These are phyloP conservation scores for Aspergillus texensis DNA, from an alignment of 2,329 filamentous ascomycete species.

Conservation along the genomic window DNA sequence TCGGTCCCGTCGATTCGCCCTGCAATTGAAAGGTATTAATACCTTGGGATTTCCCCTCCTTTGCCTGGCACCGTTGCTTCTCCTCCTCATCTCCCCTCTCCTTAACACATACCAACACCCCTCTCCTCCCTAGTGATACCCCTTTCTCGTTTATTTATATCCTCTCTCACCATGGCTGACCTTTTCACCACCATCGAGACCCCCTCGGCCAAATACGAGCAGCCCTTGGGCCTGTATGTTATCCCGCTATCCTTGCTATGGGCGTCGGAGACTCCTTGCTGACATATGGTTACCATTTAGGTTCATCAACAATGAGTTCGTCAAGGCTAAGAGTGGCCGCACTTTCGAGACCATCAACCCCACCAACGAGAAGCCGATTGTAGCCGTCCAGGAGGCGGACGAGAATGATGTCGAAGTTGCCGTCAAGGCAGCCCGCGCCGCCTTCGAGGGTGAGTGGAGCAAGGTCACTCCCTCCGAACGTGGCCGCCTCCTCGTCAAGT, in stretches of 20 bases:
- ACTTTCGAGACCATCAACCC: constrained; percentile 94
- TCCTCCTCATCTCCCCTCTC: not conserved
- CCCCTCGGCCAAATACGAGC: constrained; percentile 41
- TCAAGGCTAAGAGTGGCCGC: constrained; percentile 80
- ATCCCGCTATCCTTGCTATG: not conserved
- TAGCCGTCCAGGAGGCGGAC: constrained; percentile 78
- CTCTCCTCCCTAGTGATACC: constrained; percentile 11
- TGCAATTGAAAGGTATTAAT: not conserved
- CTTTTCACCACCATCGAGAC: constrained; percentile 40
- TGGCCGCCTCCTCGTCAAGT: constrained; percentile 69
- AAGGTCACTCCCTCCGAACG: constrained; percentile 70
- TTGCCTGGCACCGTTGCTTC: not conserved
- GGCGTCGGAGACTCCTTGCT: constrained; percentile 12
- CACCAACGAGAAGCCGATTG: constrained; percentile 80
- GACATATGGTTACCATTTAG: constrained; percentile 41
- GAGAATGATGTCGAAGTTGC: constrained; percentile 78
- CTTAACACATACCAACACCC: not conserved
- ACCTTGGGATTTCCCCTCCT: not conserved
- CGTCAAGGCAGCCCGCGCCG: constrained; percentile 81
- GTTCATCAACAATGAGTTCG: constrained; percentile 54
- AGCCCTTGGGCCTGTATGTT: constrained; percentile 41
- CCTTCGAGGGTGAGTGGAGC: constrained; percentile 75
- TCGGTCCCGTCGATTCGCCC: not conserved
- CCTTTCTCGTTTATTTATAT: not conserved
- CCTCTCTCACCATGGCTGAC: constrained; percentile 21